Conservation (phyloP, 2,329 filamentous ascomycete genomes). For the Venturia asperata region DNA sequence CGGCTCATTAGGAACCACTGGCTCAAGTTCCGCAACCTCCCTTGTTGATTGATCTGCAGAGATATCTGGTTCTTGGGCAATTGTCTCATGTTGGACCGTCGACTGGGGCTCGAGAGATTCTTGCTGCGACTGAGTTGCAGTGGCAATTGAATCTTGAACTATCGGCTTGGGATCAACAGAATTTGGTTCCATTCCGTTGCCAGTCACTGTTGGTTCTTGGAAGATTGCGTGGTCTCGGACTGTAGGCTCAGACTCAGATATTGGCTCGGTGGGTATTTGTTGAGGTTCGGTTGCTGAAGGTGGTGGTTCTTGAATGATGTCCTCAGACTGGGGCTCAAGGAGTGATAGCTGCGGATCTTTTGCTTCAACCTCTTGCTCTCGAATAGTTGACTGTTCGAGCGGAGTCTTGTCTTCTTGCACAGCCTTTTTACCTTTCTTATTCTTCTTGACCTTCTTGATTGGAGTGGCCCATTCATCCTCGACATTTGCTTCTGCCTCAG, state of each 20-base stretch:
- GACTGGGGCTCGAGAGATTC: not conserved
- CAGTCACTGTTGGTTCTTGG: not conserved
- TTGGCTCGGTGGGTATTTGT: not conserved
- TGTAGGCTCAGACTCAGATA: not conserved
- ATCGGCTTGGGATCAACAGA: not conserved
- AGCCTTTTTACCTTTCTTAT: slow-evolving; percentile 16
- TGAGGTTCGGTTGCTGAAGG: not conserved
- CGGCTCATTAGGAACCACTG: not conserved
- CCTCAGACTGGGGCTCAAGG: not conserved
- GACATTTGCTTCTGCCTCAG: slow-evolving; percentile 20
- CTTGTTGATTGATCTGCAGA: no score
- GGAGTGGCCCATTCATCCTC: slow-evolving; percentile 28
- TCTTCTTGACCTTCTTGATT: slow-evolving; percentile 15
- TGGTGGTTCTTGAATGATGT: not conserved
- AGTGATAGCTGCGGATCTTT: not conserved
- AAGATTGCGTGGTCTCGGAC: not conserved
- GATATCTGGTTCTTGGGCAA: no score
- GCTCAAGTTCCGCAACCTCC: not conserved
- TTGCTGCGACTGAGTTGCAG: not conserved
- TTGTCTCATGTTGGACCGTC: no score
- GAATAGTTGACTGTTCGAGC: not conserved
- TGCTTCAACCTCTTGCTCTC: not conserved
- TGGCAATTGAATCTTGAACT: not conserved
- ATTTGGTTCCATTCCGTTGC: not conserved
- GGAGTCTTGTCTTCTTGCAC: not conserved